These are phyloP conservation scores for Rhododendron ovatum DNA, from an alignment of 148 eudicot species.

Conservation along the genomic window DNA sequence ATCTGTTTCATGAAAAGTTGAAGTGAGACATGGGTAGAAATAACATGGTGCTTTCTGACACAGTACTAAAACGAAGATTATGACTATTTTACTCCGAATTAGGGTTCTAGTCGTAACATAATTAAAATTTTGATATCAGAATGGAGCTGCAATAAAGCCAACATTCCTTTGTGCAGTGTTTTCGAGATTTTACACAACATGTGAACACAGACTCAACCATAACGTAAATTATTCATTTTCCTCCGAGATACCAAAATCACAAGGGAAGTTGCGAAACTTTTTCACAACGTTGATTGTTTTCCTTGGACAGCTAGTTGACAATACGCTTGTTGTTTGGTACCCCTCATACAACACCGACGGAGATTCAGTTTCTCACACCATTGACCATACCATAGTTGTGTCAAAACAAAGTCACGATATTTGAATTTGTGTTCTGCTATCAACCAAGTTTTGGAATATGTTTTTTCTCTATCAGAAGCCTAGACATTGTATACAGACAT, in stretches of 20 bases:
- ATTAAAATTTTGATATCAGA: not conserved
- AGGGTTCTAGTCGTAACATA: not conserved
- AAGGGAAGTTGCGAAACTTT: not conserved
- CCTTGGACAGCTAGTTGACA: not conserved
- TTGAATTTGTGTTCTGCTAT: not conserved
- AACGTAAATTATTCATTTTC: not conserved
- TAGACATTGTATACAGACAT: not conserved
- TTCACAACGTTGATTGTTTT: not conserved
- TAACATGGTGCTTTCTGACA: not conserved
- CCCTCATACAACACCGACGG: not conserved
- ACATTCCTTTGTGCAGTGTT: not conserved
- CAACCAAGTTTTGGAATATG: not conserved
- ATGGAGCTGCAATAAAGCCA: not conserved
- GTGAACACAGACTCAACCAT: not conserved
- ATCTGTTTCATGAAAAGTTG: constrained; percentile 17
- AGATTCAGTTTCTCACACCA: not conserved
- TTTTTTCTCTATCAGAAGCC: not conserved
- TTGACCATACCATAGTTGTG: not conserved
- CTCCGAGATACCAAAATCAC: not conserved
- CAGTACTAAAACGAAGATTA: not conserved
- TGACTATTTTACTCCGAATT: not conserved
- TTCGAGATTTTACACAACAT: not conserved
- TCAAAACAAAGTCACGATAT: not conserved
- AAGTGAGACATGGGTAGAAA: constrained; percentile 2
- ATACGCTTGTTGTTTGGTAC: not conserved